phyloP scores from a whole-genome alignment of 1,284 basidiomycete species.

The Pseudozyma thailandica region DNA sequence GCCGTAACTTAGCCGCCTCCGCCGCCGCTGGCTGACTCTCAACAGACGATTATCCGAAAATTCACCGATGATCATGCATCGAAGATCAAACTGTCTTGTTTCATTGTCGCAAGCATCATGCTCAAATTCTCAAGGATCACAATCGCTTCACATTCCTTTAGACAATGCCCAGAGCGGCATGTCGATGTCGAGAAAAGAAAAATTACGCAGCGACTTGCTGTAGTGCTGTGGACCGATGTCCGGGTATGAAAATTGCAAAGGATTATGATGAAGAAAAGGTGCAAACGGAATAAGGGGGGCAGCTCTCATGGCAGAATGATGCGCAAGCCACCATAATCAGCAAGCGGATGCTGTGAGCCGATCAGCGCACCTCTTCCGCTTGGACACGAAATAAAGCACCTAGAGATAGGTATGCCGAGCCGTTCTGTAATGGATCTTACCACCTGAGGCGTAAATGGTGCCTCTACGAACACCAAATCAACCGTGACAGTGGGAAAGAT shows the following conservation, averaged over 20 bases:
- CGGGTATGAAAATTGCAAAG: not conserved
- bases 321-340: conserved; percentile 44
- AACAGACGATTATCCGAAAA: too few relatives aligned
- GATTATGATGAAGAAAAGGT: not conserved
- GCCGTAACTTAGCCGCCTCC: too few relatives aligned
- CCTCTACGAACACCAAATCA: conserved; percentile 55
- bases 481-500: conserved; percentile 58
- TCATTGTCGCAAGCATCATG: too few relatives aligned
- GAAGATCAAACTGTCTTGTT: not conserved
- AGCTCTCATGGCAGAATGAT: conserved; percentile 35
- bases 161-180: too few relatives aligned
- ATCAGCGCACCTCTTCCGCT: conserved; percentile 31
- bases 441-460: conserved; percentile 46
- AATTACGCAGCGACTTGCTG: too few relatives aligned
- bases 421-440: conserved; percentile 30
- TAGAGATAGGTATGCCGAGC: conserved; percentile 34
- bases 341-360: conserved; percentile 27
- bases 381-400: conserved; percentile 51
- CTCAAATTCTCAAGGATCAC: too few relatives aligned
- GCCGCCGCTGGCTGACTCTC: too few relatives aligned
- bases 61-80: not conserved
- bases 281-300: not conserved
- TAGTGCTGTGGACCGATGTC: not conserved
- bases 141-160: too few relatives aligned
- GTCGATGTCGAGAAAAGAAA: too few relatives aligned